Base-by-base conservation (phyloP, 179 eudicot genomes). In the Drosera spatulata region DNA sequence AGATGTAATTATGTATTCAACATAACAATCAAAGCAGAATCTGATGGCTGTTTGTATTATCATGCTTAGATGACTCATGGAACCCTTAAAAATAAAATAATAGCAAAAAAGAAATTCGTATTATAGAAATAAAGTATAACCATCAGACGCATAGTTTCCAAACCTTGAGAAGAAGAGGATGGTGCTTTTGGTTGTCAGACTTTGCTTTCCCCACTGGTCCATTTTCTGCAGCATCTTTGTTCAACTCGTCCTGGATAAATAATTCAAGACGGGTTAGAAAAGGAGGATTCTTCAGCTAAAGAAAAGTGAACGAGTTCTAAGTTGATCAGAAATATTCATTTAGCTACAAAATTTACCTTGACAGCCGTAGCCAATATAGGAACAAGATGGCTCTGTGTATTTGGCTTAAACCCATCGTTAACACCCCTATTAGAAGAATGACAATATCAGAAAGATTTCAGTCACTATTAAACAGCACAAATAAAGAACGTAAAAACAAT, bases 331-430 rank as follows among this genome's bases (percentile, higher is more conserved):
- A 39, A n/a, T 58, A 14, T 46, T 51, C 50, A 38, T 22, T 22
- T 22, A 22, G 33, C 33, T 22, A 22, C 33, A 4, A 49, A 49
- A 66, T 50, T 67, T 75, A 91, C 98, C 98, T 91, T 91, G 42
- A 91, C 70, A 38, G 89, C 69, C 59, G 98, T 91, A 58, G 98
- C 96, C 84, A 91, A 72, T 41, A 91, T 76, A 7, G 98, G 98
- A 66, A 82, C 79, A 70, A 91, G 90, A 78, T 91, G 95, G 67
- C 59, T 84, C 61, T 91, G 96, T 44, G 82, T 72, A 63, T 89
- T 89, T 69, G 86, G 84, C 86, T 89, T 88, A 62, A 93, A 93
- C 42, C 95, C 96, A 60, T 93, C 95, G 58, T 71, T 79, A 39
- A 77, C 76, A 60, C 60, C 73, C 83, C 98, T 91, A 70, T 62